These are phyloP conservation scores for Solanum bulbocastanum DNA, from an alignment of 257 asterid genomes.

Conservation along the genomic window DNA sequence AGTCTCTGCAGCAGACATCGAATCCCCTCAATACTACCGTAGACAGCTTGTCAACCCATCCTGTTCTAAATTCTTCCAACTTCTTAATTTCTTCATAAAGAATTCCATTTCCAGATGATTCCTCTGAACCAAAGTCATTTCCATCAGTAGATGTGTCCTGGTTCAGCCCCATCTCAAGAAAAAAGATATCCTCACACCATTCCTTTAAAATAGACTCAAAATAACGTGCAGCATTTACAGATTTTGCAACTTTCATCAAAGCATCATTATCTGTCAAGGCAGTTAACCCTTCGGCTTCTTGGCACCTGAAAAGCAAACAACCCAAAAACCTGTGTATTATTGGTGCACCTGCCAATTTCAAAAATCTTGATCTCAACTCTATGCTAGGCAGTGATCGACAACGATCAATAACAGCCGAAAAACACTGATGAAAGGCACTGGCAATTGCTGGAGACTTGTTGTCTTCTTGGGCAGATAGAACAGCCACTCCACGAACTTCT, in stretches of 20 bases:
- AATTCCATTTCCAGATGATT: conserved; percentile 23
- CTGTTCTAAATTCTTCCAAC: conserved; percentile 43
- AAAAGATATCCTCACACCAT: conserved; percentile 75
- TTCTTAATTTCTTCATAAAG: conserved; percentile 49
- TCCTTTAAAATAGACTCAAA: conserved; percentile 50
- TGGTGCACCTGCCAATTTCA: conserved; percentile 44
- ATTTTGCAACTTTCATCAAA: conserved; percentile 66
- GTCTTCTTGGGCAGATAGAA: conserved; percentile 51
- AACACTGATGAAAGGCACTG: conserved; percentile 35
- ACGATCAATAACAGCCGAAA: conserved; percentile 57
- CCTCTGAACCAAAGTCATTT: conserved; percentile 8
- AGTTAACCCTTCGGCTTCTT: conserved; percentile 94
- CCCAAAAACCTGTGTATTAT: conserved; percentile 46
- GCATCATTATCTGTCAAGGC: conserved; percentile 75
- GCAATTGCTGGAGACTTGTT: conserved; percentile 61
- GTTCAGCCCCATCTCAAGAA: conserved; percentile 62
- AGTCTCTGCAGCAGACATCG: conserved; percentile 68
- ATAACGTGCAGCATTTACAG: conserved; percentile 55
- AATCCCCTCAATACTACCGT: conserved; percentile 83
- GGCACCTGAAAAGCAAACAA: conserved; percentile 63
- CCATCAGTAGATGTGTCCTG: conserved; percentile 20
- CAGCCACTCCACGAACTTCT: conserved; percentile 23
- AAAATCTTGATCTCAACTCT: conserved; percentile 65
- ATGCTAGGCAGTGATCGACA: conserved; percentile 72
- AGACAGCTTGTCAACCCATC: conserved; percentile 79